Evolutionary conservation across 306 rosid species (phyloP), one percentile per base, ranked within the genome.

Genomic region (Adenanthera pavonina): DNA sequence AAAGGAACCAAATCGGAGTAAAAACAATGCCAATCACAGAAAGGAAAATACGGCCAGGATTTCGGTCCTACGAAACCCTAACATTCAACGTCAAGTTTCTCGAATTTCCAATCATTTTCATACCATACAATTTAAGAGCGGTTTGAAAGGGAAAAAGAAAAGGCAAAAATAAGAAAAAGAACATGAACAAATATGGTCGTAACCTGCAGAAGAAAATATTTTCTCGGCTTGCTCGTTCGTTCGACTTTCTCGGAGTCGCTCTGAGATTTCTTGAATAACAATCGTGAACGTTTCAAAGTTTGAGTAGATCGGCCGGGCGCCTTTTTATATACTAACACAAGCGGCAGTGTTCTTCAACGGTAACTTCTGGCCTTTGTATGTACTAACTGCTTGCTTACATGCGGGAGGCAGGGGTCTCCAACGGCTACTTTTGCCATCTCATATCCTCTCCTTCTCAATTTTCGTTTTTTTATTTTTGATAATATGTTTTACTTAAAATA

Each of bases 381-480:
- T 36, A 12, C n/a, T 7, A n/a, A 54, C 25, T 53, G 25, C 20
- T 53, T 20, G 36, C 14, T 57, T 20, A 20, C 8, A 4, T 5
- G 35, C 6, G 25, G 7, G n/a, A 20, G 74, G 1, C 72, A 43
- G 73, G 34, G 47, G 53, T 44, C 54, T 69, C 3, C 56, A 69
- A 69, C 74, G 74, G 74, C 49, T 44, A 69, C 74, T 43, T 69
- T 68, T n/a, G 16, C 17, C 46, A 41, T 43, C n/a, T 41, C n/a
- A 68, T 41, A 15, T 17, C 15, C 16, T 17, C 6, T 13, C 7
- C 33, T 40, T 40, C 72, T 41, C 72, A 67, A 30, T n/a, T 57
- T 56, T 57, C 14, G 14, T 46, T 46, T 46, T 46, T 14, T 46
- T n/a, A n/a, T n/a, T n/a, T n/a, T n/a, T n/a, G n/a, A n/a, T n/a